A percentile compares a stretch with the other conserved stretches of the same genome.
These are phyloP conservation scores for Cardamine resedifolia DNA, from an alignment of 345 rosid genomes.

Conservation along the genomic window DNA sequence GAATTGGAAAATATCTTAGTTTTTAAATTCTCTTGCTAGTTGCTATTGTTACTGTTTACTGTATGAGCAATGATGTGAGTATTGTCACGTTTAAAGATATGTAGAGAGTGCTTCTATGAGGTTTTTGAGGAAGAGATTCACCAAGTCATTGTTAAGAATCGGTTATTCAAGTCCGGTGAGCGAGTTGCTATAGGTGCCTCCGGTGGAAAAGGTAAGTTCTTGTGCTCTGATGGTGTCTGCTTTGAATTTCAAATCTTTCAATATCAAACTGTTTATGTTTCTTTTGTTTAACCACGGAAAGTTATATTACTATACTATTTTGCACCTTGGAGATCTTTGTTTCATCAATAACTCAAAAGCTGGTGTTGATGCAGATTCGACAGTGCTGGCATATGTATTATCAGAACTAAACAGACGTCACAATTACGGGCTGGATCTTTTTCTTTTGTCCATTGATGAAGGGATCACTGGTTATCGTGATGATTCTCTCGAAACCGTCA, in stretches of 20 bases:
- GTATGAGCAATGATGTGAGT: not conserved
- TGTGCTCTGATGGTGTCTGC: constrained; percentile 33
- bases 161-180: constrained; percentile 72
- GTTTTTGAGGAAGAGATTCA: constrained; percentile 90
- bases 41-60: not conserved
- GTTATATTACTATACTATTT: not conserved
- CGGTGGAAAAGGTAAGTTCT: constrained; percentile 77
- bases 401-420: constrained; percentile 58
- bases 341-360: not conserved
- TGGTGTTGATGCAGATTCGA: constrained; percentile 65
- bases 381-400: constrained; percentile 75
- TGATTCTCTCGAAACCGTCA: constrained; percentile 91
- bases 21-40: not conserved
- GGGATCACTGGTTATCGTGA: constrained; percentile 93
- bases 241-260: not conserved
- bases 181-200: constrained; percentile 91
- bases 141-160: constrained; percentile 61
- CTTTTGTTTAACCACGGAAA: not conserved
- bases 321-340: not conserved
- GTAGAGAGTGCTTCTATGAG: constrained; percentile 80
- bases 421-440: constrained; percentile 72
- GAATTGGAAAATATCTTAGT: not conserved
- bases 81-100: constrained; percentile 55
- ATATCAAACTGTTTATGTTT: not conserved
- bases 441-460: constrained; percentile 85